A percentile compares a stretch with the other conserved stretches of the same genome.
These are phyloP conservation scores for Russula foetens DNA, from an alignment of 768 basidiomycete species.

Conservation along the genomic window DNA sequence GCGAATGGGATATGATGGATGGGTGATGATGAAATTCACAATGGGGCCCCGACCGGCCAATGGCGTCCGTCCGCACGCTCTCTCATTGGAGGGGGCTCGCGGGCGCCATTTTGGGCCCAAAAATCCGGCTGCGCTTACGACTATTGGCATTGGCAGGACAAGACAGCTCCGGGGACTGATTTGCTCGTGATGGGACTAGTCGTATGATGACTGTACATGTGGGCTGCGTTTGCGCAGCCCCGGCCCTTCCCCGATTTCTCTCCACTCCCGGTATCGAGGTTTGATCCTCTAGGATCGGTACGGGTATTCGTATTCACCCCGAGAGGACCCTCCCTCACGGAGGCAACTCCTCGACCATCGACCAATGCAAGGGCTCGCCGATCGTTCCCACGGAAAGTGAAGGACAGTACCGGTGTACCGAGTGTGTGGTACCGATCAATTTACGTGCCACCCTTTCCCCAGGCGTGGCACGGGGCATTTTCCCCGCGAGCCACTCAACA, in stretches of 20 bases:
- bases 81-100: neutral
- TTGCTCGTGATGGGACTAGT: neutral
- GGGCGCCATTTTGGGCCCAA: no score
- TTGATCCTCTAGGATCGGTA: neutral
- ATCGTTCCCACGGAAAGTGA: constrained; percentile 16
- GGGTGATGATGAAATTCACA: neutral
- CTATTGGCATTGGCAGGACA: neutral
- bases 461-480: neutral
- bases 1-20: neutral
- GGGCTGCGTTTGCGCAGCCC: no score
- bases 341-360: neutral
- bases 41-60: no score
- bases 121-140: neutral
- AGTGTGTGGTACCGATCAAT: constrained; percentile 14
- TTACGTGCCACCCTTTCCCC: neutral
- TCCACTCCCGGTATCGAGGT: neutral
- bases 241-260: no score
- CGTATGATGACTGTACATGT: no score
- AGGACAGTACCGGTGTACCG: constrained; percentile 6
- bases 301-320: neutral
- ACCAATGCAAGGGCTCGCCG: constrained; percentile 2
- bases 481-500: neutral
- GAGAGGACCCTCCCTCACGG: neutral
- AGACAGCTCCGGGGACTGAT: neutral
- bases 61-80: no score